Evolutionary conservation across 345 rosid species (phyloP).

Genomic region (Hypericum perforatum): DNA sequence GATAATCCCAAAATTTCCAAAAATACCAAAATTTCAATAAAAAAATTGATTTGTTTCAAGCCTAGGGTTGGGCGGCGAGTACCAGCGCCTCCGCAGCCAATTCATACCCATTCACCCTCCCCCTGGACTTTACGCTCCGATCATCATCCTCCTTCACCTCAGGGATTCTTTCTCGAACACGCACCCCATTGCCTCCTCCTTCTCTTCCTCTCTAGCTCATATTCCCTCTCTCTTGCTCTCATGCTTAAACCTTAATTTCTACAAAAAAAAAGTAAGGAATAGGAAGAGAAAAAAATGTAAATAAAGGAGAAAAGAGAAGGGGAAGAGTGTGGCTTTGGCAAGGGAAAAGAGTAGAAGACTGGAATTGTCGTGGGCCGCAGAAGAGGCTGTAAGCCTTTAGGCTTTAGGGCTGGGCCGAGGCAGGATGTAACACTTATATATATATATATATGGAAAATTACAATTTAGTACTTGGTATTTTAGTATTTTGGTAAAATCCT

Average conservation of each 20-base stretch:
- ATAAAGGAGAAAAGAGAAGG: neutral
- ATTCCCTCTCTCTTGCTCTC: neutral
- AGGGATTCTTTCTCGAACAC: constrained; percentile 19
- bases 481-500: no score
- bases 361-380: no score
- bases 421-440: no score
- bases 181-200: constrained; percentile 16
- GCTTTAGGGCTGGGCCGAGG: no score
- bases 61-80: constrained; percentile 20
- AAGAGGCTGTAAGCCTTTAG: no score
- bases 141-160: neutral
- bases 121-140: neutral
- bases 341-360: constrained; percentile 25
- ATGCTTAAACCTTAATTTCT: constrained; percentile 11
- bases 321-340: constrained; percentile 12
- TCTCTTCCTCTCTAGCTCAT: neutral
- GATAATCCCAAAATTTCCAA: no score
- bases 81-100: constrained; percentile 7
- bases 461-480: no score
- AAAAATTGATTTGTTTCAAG: no score
- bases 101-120: neutral
- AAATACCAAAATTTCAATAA: no score
- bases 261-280: constrained; percentile 11
- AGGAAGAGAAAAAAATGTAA: no score
- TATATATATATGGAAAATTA: no score